Base-by-base conservation (phyloP, 306 rosid genomes). In the Sicyos edulis region DNA sequence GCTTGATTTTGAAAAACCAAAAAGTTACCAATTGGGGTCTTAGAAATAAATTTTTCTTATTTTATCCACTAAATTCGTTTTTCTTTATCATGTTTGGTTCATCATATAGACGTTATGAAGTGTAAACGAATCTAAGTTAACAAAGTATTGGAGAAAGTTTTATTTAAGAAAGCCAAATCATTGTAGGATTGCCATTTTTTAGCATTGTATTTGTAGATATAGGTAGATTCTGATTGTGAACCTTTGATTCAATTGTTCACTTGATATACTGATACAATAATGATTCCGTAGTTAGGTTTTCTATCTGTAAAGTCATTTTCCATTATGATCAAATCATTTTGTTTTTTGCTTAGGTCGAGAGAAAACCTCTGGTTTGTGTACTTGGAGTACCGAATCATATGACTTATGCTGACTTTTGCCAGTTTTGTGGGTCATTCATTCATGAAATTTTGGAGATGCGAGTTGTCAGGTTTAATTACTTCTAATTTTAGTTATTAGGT, bases 401-500 rank as follows among this genome's bases (percentile, higher is more conserved):
- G 98, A 93, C 96, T 0, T 90, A 93, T 71, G 98, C 97, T 0
- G 98, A 93, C 82, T 93, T 93, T 77, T 93, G 97, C 77, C 93
- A 89, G 60, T 93, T 93, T 80, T 87, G 88, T 16, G 97, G 92
- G 32, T 90, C 96, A 0, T 92, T 92, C 80, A 82, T 92, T 79
- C 90, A 82, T 47, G 90, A 90, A 58, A 85, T 92, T 72, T 81
- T 85, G 60, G 98, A 90, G 78, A 88, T 92, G 98, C 87, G 98
- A 61, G 91, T 88, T 78, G 98, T 90, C 69, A 90, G 97, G 96
- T 90, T 19, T 8, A 22, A 29, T 34, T 61, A 9, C 19, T 44
- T 29, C 10, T 34, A 13, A 26, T 66, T 26, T 32, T 16, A 53
- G 26, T 54, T 16, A 19, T 55, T 62, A 14, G 52, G 22, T 44